Percentiles rank a stretch among this genome's conserved stretches.
phyloP scores from a whole-genome alignment of 2,329 filamentous ascomycete species.

The Sporothrix schenckii region DNA sequence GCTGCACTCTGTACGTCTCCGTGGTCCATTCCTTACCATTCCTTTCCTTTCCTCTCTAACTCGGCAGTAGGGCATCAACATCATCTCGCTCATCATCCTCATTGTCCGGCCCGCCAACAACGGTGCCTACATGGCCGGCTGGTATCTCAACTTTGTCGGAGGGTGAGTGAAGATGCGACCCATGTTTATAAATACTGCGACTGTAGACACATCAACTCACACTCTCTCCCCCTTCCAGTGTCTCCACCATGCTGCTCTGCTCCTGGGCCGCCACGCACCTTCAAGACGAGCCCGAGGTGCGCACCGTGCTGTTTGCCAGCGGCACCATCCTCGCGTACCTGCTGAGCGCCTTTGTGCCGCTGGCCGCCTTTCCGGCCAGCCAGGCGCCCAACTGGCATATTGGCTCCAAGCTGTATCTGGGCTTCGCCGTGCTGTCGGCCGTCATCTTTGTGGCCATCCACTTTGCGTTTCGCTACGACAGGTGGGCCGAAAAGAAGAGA shows the following conservation, averaged over 20 bases:
- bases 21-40: no score
- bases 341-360: conserved; percentile 24
- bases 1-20: conserved; percentile 24
- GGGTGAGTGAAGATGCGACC: conserved; percentile 13
- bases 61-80: conserved; percentile 18
- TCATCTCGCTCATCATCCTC: conserved; percentile 29
- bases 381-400: conserved; percentile 30
- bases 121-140: conserved; percentile 29
- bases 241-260: conserved; percentile 30
- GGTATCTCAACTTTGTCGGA: conserved; percentile 32
- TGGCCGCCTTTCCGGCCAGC: conserved; percentile 28
- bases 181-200: no score
- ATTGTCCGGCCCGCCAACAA: conserved; percentile 24
- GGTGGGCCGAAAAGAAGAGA: not conserved
- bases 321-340: conserved; percentile 30
- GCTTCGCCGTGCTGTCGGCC: conserved; percentile 10
- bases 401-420: conserved; percentile 31
- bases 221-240: not conserved
- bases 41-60: not conserved
- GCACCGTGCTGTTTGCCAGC: conserved; percentile 31
- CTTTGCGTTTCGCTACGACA: conserved; percentile 24
- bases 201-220: not conserved
- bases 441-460: conserved; percentile 26
- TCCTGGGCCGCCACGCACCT: conserved; percentile 28
- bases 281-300: conserved; percentile 27